phyloP scores from a whole-genome alignment of 352 stramenopile genomes.

The Globisporangium cystogenes region DNA sequence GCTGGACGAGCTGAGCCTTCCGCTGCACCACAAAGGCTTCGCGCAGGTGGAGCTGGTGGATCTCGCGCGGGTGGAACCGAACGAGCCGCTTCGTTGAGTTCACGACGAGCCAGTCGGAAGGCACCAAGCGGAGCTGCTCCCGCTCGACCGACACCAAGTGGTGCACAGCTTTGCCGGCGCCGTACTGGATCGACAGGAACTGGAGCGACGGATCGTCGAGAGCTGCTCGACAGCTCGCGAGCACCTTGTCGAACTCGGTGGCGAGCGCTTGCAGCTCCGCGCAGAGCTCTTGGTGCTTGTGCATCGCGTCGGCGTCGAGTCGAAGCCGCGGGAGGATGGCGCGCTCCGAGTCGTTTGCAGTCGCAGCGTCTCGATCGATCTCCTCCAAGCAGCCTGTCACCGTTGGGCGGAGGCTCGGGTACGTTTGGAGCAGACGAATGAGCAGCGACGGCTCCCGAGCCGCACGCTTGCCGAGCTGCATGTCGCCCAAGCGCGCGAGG shows the following conservation, averaged over 20 bases:
- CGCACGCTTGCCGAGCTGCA: background rate
- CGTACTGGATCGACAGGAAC: conserved; percentile 22
- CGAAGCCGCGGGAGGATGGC: background rate
- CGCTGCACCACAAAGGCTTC: conserved; percentile 25
- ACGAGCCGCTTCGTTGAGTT: conserved; percentile 40
- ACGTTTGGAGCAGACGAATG: background rate
- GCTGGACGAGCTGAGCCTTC: conserved; percentile 24
- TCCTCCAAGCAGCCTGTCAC: background rate
- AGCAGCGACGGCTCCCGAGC: background rate
- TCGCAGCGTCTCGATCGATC: background rate
- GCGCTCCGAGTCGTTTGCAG: background rate
- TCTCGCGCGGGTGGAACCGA: conserved; percentile 31
- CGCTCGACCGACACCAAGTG: conserved; percentile 15
- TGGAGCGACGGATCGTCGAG: conserved; percentile 17
- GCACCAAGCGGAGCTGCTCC: conserved; percentile 14
- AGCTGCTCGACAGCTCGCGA: background rate
- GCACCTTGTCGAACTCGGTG: background rate
- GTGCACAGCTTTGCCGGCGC: conserved; percentile 17
- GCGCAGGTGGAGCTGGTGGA: conserved; percentile 27
- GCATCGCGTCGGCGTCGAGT: background rate
- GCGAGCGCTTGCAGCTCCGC: background rate
- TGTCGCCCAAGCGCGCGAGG: background rate
- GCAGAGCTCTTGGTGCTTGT: background rate
- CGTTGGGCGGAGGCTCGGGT: background rate
- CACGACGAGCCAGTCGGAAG: conserved; percentile 33